Evolutionary conservation across 2,329 filamentous ascomycete species (phyloP).

Genomic region (Hymenoscyphus occultus): DNA sequence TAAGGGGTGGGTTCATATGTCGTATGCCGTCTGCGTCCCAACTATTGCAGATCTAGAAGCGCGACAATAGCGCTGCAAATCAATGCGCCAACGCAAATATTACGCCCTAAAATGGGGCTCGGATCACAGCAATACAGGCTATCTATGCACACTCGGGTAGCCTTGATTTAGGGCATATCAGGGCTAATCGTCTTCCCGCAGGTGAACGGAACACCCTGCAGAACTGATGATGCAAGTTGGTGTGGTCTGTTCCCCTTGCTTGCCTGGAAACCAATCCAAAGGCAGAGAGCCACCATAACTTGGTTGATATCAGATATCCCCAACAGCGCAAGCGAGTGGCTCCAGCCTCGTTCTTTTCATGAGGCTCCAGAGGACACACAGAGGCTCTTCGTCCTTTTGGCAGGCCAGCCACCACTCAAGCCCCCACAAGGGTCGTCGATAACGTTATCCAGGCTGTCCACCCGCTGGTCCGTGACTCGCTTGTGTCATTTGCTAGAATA

Average conservation of each 20-base stretch:
- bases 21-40: background rate
- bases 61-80: slow-evolving; percentile 2
- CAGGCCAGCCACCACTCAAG: background rate
- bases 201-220: background rate
- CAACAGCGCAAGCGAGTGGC: background rate
- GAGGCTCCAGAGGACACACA: background rate
- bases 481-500: slow-evolving; percentile 6
- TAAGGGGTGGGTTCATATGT: background rate
- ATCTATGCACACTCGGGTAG: slow-evolving; percentile 1
- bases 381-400: slow-evolving; percentile 1
- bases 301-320: background rate
- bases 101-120: background rate
- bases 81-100: background rate
- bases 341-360: slow-evolving; percentile 1
- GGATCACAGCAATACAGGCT: background rate
- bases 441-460: background rate
- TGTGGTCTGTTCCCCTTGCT: background rate
- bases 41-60: background rate
- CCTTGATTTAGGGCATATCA: slow-evolving; percentile 6
- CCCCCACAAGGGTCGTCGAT: background rate
- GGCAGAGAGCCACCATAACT: background rate
- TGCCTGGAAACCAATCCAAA: slow-evolving; percentile 1
- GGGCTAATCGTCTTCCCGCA: background rate
- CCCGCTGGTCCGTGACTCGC: slow-evolving; percentile 7
- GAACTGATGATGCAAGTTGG: background rate